Base-by-base conservation (phyloP, 805 yeast species). In the Candida boleticola region DNA sequence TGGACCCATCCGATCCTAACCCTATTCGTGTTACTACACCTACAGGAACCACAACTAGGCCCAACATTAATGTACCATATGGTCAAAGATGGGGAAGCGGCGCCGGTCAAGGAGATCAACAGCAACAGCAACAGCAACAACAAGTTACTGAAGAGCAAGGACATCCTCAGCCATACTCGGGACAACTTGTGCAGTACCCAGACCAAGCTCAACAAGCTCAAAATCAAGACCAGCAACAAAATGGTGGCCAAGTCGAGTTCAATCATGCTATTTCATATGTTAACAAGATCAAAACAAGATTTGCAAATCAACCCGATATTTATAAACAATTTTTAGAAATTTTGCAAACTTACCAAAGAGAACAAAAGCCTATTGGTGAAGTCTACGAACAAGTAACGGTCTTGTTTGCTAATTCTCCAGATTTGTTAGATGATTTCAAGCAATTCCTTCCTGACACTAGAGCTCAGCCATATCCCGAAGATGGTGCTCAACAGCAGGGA, bases 251-350 rank as follows among this genome's bases (percentile, higher is more conserved):
- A 37, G 92, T 89, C 14, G 98, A 93, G 66, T 92, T 93, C 71
- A 90, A 92, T 61, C 97, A 93, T 61, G 99, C 99, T 16, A 93
- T 93, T 49, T 85, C 84, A 52, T 93, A 93, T 57, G 99, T 93
- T 46, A 93, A 93, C 70, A 89, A 90, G 66, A 93, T 93, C 59
- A 95, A 95, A 62, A 90, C 89, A 42, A 78, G 98, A 48, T 93
- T 89, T 62, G 85, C 95, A 17, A 79, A 82, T 55, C 96, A 90
- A 62, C 99, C 99, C 0, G 97, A 92, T 55, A 89, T 90, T 44
- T 93, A 93, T 71, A 93, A 93, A 66, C 89, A 83, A 53, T 93
- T 93, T 53, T 71, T 95, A 64, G 99, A 93, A 61, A 93, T 92
- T 44, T 71, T 93, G 53, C 99, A 93, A 63, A 92, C 97, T 36